phyloP scores from a whole-genome alignment of 228 moss, liverwort and hornwort species.

The Sphagnum fallax region DNA sequence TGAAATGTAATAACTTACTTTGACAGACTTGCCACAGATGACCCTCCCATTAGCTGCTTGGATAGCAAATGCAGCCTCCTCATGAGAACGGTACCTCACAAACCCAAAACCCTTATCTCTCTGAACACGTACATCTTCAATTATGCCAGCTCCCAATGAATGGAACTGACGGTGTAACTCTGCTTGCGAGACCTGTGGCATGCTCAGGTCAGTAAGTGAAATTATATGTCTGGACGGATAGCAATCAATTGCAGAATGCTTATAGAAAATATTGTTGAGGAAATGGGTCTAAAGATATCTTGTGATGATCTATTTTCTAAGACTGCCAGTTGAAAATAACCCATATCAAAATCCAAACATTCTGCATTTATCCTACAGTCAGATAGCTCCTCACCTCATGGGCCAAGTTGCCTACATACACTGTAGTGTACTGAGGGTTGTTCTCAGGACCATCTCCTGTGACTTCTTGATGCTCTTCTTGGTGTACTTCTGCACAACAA shows the following conservation, averaged over 20 bases:
- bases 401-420: conserved; percentile 97
- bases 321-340: too few species aligned
- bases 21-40: conserved; percentile 97
- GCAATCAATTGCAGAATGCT: too few species aligned
- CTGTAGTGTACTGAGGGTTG: conserved; percentile 93
- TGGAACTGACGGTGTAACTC: conserved; percentile 96
- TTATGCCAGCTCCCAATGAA: conserved; percentile 70
- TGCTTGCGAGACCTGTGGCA: conserved; percentile 78
- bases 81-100: conserved; percentile 90
- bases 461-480: conserved; percentile 77
- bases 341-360: too few species aligned
- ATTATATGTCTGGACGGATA: too few species aligned
- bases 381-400: conserved; percentile 57
- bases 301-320: too few species aligned
- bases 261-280: too few species aligned
- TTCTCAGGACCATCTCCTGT: conserved; percentile 89
- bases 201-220: neutral
- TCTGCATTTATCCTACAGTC: neutral
- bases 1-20: conserved; percentile 32
- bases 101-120: conserved; percentile 98
- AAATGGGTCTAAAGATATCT: too few species aligned
- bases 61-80: conserved; percentile 90
- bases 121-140: conserved; percentile 98
- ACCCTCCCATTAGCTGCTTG: conserved; percentile 97
- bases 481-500: conserved; percentile 50